Base-by-base conservation (phyloP, 1,139 yeast genomes). In the Geotrichum phurueaensis region DNA sequence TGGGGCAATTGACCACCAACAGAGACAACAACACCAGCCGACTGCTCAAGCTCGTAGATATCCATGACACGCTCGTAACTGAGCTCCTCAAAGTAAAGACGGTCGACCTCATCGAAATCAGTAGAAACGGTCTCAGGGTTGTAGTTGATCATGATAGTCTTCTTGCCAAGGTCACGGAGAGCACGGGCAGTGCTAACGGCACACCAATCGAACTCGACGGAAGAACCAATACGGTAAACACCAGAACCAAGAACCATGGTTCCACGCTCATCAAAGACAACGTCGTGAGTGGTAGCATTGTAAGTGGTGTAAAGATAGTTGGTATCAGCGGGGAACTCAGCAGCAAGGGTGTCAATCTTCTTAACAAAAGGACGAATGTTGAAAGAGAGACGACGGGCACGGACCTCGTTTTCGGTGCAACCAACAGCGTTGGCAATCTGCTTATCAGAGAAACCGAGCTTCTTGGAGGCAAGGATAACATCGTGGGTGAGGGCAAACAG, bases 1-100 rank as follows among this genome's bases (percentile, higher is more conserved):
- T 94, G 91, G 9, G 98, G 90, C 53, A 97, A 89, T 80, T 95
- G 99, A 74, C 99, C 99, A 82, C 99, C 99, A 96, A 94, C 91
- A 65, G 98, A 88, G 67, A 94, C 90, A 67, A 94, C 86, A 65
- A 94, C 97, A 80, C 99, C 99, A 22, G 86, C 78, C 56, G 97
- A 87, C 70, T 85, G 84, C 79, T 95, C 99, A 67, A 91, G 79
- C 75, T 94, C 97, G 73, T 95, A 94, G 68, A 94, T 92, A 79
- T 94, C 99, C 76, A 94, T 81, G 29, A 94, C 96, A 76, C 98
- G 85, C 80, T 94, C 99, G 72, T 92, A 81, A 76, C 90, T 90
- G 76, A 94, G 90, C 60, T 96, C 92, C 80, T 94, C 99, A 72
- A 94, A 94, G 79, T 94, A 94, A 69, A 94, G 84, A 76, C 98